phyloP scores from a whole-genome alignment of 2,329 filamentous ascomycete species.

The Pyricularia sp. region DNA sequence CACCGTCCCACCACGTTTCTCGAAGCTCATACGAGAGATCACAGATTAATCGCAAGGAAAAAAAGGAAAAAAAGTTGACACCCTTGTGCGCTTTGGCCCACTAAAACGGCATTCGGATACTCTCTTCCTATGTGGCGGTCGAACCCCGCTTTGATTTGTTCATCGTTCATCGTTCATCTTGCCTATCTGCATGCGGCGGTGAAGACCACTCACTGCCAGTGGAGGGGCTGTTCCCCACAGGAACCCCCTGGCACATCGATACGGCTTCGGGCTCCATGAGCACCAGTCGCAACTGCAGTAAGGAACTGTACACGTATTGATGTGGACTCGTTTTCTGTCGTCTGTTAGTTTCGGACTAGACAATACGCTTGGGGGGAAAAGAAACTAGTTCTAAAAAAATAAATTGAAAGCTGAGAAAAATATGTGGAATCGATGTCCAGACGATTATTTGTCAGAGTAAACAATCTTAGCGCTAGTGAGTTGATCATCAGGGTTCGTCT shows the following conservation, averaged over 20 bases:
- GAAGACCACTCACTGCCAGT: neutral
- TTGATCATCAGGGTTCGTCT: neutral
- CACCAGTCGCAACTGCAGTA: neutral
- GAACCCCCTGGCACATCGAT: neutral
- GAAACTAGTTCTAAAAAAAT: neutral
- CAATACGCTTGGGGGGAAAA: neutral
- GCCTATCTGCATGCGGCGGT: neutral
- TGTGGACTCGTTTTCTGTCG: neutral
- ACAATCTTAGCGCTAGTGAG: neutral
- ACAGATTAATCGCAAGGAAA: neutral
- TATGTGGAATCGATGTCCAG: neutral
- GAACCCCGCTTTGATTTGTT: neutral
- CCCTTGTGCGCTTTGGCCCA: neutral
- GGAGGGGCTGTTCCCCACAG: neutral
- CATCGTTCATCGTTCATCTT: neutral
- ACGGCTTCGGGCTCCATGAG: neutral
- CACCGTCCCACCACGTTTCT: neutral
- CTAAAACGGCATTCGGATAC: neutral
- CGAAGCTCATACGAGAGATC: neutral
- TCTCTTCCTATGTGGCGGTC: neutral
- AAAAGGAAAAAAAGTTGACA: neutral
- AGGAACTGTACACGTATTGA: neutral
- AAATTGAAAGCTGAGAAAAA: neutral
- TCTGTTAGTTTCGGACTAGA: neutral
- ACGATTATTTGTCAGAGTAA: neutral